These are phyloP conservation scores for Aegilops longissima DNA, from an alignment of 176 grass and related monocot genomes.

Conservation along the genomic window DNA sequence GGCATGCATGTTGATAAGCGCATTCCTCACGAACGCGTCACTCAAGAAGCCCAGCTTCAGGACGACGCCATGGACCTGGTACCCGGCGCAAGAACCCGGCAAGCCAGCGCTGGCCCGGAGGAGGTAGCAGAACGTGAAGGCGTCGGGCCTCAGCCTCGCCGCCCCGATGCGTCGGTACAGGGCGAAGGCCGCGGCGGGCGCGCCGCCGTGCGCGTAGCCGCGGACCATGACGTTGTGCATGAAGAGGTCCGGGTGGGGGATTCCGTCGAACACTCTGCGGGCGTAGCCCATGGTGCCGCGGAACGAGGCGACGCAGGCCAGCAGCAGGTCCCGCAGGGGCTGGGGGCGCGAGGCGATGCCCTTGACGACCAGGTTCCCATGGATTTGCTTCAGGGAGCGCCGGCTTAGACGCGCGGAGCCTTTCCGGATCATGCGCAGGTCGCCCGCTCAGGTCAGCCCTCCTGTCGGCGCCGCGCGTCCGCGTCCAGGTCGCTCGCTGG, in stretches of 20 bases:
- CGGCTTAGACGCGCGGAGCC: slow-evolving; percentile 24
- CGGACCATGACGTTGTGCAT: slow-evolving; percentile 51
- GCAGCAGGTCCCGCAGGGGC: slow-evolving; percentile 26
- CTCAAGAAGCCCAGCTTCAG: slow-evolving; percentile 38
- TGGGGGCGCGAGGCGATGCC: slow-evolving; percentile 18
- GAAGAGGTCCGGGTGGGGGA: slow-evolving; percentile 43
- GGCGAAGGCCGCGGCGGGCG: not conserved
- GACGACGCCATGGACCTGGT: slow-evolving; percentile 34
- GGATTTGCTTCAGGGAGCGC: slow-evolving; percentile 34
- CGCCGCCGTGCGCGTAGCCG: slow-evolving; percentile 12
- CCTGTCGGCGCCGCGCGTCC: too few species aligned
- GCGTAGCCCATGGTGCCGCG: slow-evolving; percentile 43
- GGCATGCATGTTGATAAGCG: slow-evolving; percentile 48
- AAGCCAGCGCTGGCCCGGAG: slow-evolving; percentile 32
- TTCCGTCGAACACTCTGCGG: slow-evolving; percentile 43
- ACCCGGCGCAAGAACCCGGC: not conserved
- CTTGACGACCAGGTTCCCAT: slow-evolving; percentile 32
- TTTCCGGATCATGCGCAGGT: slow-evolving; percentile 37
- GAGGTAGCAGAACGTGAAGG: slow-evolving; percentile 48
- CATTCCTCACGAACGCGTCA: slow-evolving; percentile 38
- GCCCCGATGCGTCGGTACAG: slow-evolving; percentile 14
- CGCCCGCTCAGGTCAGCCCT: too few species aligned
- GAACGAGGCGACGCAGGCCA: slow-evolving; percentile 15
- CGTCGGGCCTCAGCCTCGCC: not conserved
- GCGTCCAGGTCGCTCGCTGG: too few species aligned